Conservation (phyloP, 345 rosid genomes). For the Carallia brachiata region DNA sequence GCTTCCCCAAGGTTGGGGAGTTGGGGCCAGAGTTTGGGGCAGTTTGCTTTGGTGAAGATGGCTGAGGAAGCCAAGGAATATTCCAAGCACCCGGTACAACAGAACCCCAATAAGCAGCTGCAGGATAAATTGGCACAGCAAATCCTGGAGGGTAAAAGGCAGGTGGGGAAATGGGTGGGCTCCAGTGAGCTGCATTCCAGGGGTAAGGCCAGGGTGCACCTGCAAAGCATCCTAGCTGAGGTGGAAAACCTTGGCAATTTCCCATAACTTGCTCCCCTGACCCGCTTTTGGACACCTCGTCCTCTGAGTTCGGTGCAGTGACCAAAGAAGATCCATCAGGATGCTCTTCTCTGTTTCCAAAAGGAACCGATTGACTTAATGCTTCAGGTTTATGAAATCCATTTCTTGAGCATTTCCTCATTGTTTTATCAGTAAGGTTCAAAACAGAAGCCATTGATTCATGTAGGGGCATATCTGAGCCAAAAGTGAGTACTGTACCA, state of each 20-base stretch:
- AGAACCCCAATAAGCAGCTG: constrained; percentile 72
- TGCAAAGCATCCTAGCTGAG: constrained; percentile 50
- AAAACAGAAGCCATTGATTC: constrained; percentile 83
- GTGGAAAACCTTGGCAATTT: constrained; percentile 36
- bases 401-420: constrained; percentile 37
- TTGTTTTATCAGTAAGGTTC: constrained; percentile 67
- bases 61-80: constrained; percentile 66
- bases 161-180: constrained; percentile 37
- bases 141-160: constrained; percentile 52
- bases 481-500: constrained; percentile 72
- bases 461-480: constrained; percentile 71
- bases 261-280: constrained; percentile 22
- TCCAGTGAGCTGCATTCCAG: constrained; percentile 59
- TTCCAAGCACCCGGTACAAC: constrained; percentile 66
- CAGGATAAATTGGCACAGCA: constrained; percentile 61
- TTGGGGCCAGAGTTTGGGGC: constrained; percentile 49
- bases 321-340: constrained; percentile 29
- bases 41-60: constrained; percentile 50
- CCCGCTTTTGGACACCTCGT: constrained; percentile 27
- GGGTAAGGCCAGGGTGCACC: constrained; percentile 61
- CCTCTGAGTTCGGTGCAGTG: constrained; percentile 29
- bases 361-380: constrained; percentile 35
- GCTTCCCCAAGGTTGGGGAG: constrained; percentile 88
- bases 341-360: constrained; percentile 24
- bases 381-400: constrained; percentile 57